A percentile compares a stretch with the other conserved stretches of the same genome.
These are phyloP conservation scores for Eucalyptus polybractea DNA, from an alignment of 345 rosid species.

Conservation along the genomic window DNA sequence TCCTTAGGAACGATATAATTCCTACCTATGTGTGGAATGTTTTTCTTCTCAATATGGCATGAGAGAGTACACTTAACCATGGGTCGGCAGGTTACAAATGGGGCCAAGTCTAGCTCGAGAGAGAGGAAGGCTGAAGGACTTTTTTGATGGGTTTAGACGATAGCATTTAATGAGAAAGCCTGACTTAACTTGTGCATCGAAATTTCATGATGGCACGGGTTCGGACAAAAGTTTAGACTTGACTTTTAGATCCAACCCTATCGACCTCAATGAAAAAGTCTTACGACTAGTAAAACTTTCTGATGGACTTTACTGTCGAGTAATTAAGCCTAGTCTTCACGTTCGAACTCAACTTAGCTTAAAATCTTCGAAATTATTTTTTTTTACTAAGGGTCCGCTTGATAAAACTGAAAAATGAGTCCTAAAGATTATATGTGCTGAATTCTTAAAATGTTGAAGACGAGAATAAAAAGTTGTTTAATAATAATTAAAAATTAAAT, in stretches of 20 bases:
- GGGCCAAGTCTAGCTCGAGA: not conserved
- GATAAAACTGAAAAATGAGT: not conserved
- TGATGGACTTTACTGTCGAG: not conserved
- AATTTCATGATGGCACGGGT: not conserved
- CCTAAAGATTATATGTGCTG: not conserved
- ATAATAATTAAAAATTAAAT: too few relatives aligned
- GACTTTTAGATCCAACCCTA: not conserved
- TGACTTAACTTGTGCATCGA: fast-evolving
- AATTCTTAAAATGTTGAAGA: not conserved
- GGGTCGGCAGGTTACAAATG: fast-evolving
- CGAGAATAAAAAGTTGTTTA: not conserved
- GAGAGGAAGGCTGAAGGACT: not conserved
- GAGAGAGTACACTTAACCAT: not conserved
- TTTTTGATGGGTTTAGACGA: not conserved
- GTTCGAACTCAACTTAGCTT: not conserved
- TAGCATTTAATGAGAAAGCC: not conserved
- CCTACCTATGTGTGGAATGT: not conserved
- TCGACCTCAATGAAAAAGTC: not conserved
- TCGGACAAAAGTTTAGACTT: not conserved
- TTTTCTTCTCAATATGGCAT: not conserved
- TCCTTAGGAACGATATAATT: not conserved
- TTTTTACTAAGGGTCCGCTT: not conserved
- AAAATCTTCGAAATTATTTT: not conserved
- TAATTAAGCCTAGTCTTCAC: not conserved
- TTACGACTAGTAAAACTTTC: not conserved